These are phyloP conservation scores for Penicillium sp. DNA, from an alignment of 2,329 filamentous ascomycete species.

Conservation along the genomic window DNA sequence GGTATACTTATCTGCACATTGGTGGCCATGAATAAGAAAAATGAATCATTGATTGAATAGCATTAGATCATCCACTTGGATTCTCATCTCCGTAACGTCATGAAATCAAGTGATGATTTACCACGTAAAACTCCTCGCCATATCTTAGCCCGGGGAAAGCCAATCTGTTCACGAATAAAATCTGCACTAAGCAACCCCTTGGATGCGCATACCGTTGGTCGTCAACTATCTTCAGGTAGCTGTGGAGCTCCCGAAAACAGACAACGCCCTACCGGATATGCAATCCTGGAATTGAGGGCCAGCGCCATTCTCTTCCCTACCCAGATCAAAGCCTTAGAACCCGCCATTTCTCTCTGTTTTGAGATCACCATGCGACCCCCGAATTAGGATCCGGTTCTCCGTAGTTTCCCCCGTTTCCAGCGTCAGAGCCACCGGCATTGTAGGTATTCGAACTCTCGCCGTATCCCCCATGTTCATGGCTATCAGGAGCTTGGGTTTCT, in stretches of 20 bases:
- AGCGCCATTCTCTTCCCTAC: neutral
- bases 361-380: neutral
- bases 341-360: neutral
- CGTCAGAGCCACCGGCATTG: neutral
- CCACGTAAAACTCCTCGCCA: neutral
- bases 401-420: no score
- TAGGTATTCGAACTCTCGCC: constrained; percentile 1
- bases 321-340: constrained; percentile 10
- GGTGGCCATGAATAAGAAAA: neutral
- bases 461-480: neutral
- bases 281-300: neutral
- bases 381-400: no score
- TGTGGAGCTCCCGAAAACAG: constrained; percentile 2
- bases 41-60: neutral
- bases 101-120: neutral
- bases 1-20: no score
- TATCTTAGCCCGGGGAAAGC: neutral
- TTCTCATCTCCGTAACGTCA: neutral
- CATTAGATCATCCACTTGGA: neutral
- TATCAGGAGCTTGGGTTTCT: constrained; percentile 8
- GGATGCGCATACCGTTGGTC: neutral
- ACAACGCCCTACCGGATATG: neutral
- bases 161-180: constrained; percentile 8
- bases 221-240: neutral
- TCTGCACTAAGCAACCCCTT: neutral